Conservation (phyloP, 495 filamentous ascomycete species). For the Trichoderma orchidacearum region DNA sequence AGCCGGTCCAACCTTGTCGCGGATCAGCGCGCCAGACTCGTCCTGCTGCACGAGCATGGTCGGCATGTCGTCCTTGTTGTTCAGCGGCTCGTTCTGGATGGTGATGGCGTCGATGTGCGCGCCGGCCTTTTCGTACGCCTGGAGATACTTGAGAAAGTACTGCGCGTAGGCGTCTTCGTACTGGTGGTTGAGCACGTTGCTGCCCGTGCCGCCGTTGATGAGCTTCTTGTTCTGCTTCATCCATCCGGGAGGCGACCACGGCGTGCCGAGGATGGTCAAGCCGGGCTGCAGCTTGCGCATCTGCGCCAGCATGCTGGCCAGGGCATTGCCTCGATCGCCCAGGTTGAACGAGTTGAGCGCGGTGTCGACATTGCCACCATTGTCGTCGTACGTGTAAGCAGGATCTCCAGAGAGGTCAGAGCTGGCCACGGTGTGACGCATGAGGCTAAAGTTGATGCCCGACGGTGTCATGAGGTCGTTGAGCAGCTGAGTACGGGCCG, state of each 20-base stretch:
- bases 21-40: conserved; percentile 32
- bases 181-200: conserved; percentile 35
- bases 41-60: conserved; percentile 39
- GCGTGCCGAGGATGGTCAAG: conserved; percentile 30
- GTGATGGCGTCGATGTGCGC: conserved; percentile 39
- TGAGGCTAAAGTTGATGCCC: conserved; percentile 34
- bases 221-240: conserved; percentile 42
- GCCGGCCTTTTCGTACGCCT: conserved; percentile 29
- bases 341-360: conserved; percentile 31
- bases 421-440: conserved; percentile 41
- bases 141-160: conserved; percentile 44
- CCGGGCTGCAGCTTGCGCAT: conserved; percentile 23
- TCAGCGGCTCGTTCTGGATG: conserved; percentile 46
- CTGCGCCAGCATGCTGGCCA: conserved; percentile 31
- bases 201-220: conserved; percentile 5
- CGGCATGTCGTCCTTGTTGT: conserved; percentile 36
- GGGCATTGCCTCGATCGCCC: conserved; percentile 34
- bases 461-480: conserved; percentile 30
- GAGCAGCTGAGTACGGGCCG: conserved; percentile 25
- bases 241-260: conserved; percentile 43
- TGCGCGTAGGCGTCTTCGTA: conserved; percentile 34
- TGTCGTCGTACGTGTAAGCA: conserved; percentile 41
- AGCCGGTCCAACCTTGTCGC: conserved; percentile 35
- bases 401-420: conserved; percentile 36
- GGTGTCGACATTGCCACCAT: conserved; percentile 21